Evolutionary conservation across 177 flowering plant genomes (phyloP), one percentile per base, ranked within the genome.

Genomic region (Telopea speciosissima): DNA sequence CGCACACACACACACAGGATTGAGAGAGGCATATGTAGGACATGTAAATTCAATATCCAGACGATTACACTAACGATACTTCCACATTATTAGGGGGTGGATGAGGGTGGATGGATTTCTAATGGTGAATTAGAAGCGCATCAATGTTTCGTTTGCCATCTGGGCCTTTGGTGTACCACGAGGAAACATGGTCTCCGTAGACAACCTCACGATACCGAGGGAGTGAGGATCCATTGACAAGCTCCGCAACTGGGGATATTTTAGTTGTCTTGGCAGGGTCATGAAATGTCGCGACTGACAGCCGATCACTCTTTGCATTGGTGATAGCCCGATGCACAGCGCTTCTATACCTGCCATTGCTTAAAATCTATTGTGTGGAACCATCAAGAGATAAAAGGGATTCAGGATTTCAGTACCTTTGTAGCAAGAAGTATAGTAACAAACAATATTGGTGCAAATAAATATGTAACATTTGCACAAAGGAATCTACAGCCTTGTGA

Each of bases 141-240:
- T 95, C 97, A 25, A 95, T 73, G 62, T 95, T 92, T 19, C 97
- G 74, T 79, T 89, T 95, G 16, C 99, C 99, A 68, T 89, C 92
- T 0, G 97, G 99, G 9, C 99, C 99, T 74, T 89, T 89, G 21
- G 90, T 79, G 70, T 95, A 95, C 97, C 99, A 95, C 21, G 96
- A 84, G 5, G 91, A 84, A 40, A 91, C 90, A 78, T 90, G 90
- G 40, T 92, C 93, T 11, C 94, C 93, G 76, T 95, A 95, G 8
- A 78, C 23, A 62, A 91, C 87, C 24, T 80, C 80, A 0, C 75
- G 80, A 72, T 87, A 95, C 22, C 73, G 74, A 19, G 82, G 75
- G 22, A 77, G 90, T 40, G 69, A 78, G 56, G 79, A 74, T 25
- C 78, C 62, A 40, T 65, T 80, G 22, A 85, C 59, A 65, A 91